Evolutionary conservation across 805 yeast genomes (phyloP), one percentile per base, ranked within the genome.

Genomic region (Pichia kluyveri): DNA sequence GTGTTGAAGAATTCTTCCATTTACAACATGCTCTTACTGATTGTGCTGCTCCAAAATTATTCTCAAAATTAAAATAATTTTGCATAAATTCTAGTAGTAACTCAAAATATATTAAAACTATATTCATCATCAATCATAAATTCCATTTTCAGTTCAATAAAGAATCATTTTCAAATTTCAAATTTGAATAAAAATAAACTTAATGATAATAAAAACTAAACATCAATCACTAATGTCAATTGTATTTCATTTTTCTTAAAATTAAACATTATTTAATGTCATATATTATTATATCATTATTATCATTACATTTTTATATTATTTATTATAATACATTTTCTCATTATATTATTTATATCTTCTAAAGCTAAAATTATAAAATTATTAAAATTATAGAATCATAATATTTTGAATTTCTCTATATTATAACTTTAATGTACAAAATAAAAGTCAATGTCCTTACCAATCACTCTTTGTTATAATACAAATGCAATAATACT

Each of bases 1-100:
- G 99, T 77, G 84, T 91, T 53, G 98, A 91, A 72, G 99, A 91
- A 72, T 91, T 86, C 69, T 91, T 91, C 88, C 98, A 93, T 72
- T 76, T 90, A 67, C 88, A 88, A 69, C 97, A 91, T 70, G 87
- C 95, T 74, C 59, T 90, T 61, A 88, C 87, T 70, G 93, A 86
- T 67, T 81, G 95, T 74, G 88, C 83, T 66, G 88, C 95, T 54
- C 96, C 96, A 70, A 83, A 80, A 69, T 75, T 90, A 68, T 87
- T 90, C 76, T 72, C 79, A 75, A 86, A 83, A 72, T 80, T 89
- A 71, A 87, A 86, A 70, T 89, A 80, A 69, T 47, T 34, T 19
- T 19, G 31, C 12, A 9, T 30, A 30, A 30, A 30, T 5, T 19
- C 3, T 19, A 19, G 23, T 19, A 19, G 23, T 19, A 19, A 4